Evolutionary conservation across 805 yeast genomes (phyloP).

Genomic region (Suhomyces xylopsoci): DNA sequence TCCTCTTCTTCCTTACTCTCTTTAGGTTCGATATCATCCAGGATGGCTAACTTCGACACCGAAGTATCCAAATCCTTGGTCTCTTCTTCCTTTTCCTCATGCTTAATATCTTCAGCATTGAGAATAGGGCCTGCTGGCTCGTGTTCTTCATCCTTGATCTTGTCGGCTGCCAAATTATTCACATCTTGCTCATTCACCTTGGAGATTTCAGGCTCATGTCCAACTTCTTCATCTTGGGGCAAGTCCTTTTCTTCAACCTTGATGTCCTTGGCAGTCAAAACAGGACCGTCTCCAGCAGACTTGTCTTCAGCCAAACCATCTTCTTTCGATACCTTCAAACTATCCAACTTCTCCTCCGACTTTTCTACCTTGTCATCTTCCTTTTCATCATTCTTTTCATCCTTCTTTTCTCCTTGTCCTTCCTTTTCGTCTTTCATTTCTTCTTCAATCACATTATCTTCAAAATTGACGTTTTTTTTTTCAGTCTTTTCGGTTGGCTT

Average conservation of each 20-base stretch:
- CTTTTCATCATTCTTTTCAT: not conserved
- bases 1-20: not conserved
- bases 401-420: not conserved
- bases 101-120: not conserved
- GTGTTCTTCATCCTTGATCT: not conserved
- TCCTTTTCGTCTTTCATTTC: not conserved
- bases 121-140: conserved; percentile 1
- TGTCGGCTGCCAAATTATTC: not conserved
- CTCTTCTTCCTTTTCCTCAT: not conserved
- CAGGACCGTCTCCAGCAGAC: not conserved
- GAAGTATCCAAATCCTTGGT: not conserved
- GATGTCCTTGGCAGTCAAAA: conserved; percentile 1
- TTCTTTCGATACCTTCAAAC: not conserved
- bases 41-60: not conserved
- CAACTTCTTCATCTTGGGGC: conserved; percentile 1
- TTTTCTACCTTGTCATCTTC: not conserved
- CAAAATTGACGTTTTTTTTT: conserved; percentile 14
- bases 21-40: not conserved
- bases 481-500: conserved; percentile 10
- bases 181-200: not conserved
- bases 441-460: conserved; percentile 5
- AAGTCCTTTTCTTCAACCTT: not conserved
- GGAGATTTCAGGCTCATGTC: not conserved
- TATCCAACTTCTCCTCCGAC: not conserved
- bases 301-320: conserved; percentile 1